Percentiles rank a stretch among this genome's conserved stretches.
phyloP scores from a whole-genome alignment of 2,329 filamentous ascomycete genomes.

The Neonectria neomacrospora region DNA sequence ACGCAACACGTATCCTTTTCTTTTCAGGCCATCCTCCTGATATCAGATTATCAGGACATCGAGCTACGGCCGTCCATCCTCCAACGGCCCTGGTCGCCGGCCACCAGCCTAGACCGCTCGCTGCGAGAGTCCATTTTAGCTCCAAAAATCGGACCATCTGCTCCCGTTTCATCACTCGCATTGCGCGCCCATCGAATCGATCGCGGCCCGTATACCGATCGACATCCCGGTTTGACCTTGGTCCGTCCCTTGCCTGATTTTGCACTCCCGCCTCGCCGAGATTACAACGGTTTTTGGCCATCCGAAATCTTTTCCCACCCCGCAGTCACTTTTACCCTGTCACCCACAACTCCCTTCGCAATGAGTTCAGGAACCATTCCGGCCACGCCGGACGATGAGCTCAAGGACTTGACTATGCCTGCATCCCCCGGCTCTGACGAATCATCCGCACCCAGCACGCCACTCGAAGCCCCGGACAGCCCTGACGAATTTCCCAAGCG shows the following conservation, averaged over 20 bases:
- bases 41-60: conserved; percentile 22
- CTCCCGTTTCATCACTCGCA: conserved; percentile 41
- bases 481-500: conserved; percentile 57
- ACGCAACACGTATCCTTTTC: conserved; percentile 10
- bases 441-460: conserved; percentile 61
- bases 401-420: conserved; percentile 50
- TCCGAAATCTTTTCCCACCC: conserved; percentile 15
- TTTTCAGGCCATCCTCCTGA: conserved; percentile 21
- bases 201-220: conserved; percentile 41
- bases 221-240: conserved; percentile 30
- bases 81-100: conserved; percentile 32
- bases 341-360: conserved; percentile 6
- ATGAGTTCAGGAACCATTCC: conserved; percentile 53
- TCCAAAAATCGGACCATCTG: conserved; percentile 45
- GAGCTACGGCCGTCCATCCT: conserved; percentile 22
- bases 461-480: conserved; percentile 55
- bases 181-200: conserved; percentile 42
- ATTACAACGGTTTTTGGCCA: conserved; percentile 17
- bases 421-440: conserved; percentile 58
- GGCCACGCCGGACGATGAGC: conserved; percentile 60
- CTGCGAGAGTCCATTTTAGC: conserved; percentile 40
- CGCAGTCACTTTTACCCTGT: conserved; percentile 8
- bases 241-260: conserved; percentile 35
- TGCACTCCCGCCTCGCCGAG: conserved; percentile 22
- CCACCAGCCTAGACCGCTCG: conserved; percentile 41